Conservation (phyloP, 768 basidiomycete species). For the Macrolepiota fuliginosa region DNA sequence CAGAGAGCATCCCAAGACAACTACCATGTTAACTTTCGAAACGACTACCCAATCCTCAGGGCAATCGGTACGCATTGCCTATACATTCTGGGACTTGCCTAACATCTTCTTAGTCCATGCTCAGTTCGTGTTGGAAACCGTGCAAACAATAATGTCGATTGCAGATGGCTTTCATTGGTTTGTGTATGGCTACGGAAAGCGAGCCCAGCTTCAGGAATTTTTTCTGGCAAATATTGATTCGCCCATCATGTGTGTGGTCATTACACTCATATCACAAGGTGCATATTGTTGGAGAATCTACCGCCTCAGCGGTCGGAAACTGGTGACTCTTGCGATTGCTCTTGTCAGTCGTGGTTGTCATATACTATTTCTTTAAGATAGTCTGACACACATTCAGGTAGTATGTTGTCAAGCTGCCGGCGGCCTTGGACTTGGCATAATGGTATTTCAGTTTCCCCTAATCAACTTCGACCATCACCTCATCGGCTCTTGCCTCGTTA, state of each 20-base stretch:
- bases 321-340: neutral
- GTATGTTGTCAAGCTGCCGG: neutral
- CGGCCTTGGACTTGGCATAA: neutral
- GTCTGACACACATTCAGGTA: neutral
- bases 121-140: neutral
- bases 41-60: conserved; percentile 3
- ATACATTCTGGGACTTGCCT: neutral
- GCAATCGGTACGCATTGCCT: neutral
- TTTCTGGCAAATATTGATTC: conserved; percentile 5
- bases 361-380: neutral
- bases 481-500: neutral
- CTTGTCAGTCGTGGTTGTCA: neutral
- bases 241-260: neutral
- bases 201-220: neutral
- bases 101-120: neutral
- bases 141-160: neutral
- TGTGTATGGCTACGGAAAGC: conserved; percentile 1
- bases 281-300: conserved; percentile 10
- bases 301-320: neutral
- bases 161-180: conserved; percentile 6
- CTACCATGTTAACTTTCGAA: conserved; percentile 1
- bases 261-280: neutral
- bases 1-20: neutral
- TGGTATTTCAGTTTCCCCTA: neutral
- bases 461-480: neutral